These are phyloP conservation scores for Mucor lusitanicus DNA, from an alignment of 371 early-diverging fungal species.

Conservation along the genomic window DNA sequence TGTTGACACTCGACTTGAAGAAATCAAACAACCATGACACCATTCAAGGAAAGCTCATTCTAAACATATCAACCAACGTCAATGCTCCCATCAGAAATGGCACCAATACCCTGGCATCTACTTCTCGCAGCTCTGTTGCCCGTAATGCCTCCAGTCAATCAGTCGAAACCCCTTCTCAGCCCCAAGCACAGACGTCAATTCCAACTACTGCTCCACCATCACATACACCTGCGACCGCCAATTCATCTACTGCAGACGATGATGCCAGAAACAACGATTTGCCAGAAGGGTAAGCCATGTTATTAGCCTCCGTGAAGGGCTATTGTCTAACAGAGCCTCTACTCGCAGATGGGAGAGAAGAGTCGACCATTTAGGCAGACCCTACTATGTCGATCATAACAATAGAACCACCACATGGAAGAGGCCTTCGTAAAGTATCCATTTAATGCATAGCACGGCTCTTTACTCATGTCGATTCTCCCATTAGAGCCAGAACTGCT, in stretches of 20 bases:
- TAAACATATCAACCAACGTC: conserved; percentile 69
- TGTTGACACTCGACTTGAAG: conserved; percentile 85
- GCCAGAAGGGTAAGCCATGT: not conserved
- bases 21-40: conserved; percentile 81
- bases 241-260: not conserved
- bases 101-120: conserved; percentile 41
- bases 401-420: conserved; percentile 77
- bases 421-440: conserved; percentile 43
- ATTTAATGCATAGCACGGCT: not conserved
- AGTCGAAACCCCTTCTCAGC: not conserved
- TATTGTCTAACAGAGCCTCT: not conserved
- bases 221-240: conserved; percentile 8
- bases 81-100: conserved; percentile 47
- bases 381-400: conserved; percentile 79
- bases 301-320: not conserved
- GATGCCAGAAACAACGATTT: conserved; percentile 7
- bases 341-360: conserved; percentile 71
- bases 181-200: not conserved
- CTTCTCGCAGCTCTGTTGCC: not conserved
- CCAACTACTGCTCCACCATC: conserved; percentile 6
- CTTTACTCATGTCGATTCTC: not conserved
- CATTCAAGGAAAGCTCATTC: conserved; percentile 84
- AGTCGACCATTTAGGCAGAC: conserved; percentile 66
- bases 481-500: conserved; percentile 32
- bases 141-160: not conserved